These are phyloP conservation scores for Lasiosphaeria ovina DNA, from an alignment of 495 filamentous ascomycete genomes.

Conservation along the genomic window DNA sequence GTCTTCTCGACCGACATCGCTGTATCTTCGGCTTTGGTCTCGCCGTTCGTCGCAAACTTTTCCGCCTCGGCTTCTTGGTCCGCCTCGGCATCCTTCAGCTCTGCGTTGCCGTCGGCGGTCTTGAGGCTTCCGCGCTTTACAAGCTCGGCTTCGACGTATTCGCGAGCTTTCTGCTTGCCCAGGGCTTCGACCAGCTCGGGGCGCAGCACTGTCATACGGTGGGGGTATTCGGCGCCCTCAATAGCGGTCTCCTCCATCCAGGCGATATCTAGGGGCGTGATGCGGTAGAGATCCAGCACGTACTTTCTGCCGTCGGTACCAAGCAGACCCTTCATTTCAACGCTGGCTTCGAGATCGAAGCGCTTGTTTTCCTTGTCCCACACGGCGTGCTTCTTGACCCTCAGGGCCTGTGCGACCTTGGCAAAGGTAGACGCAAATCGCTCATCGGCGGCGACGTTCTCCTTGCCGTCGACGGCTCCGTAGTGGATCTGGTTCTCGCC, in stretches of 20 bases:
- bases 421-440: slow-evolving; percentile 81
- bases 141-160: slow-evolving; percentile 77
- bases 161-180: slow-evolving; percentile 79
- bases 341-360: slow-evolving; percentile 89
- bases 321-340: slow-evolving; percentile 95
- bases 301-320: slow-evolving; percentile 98
- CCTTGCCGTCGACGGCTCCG: slow-evolving; percentile 95
- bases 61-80: not conserved
- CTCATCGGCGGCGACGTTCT: slow-evolving; percentile 85
- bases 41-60: no score
- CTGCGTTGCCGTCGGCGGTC: slow-evolving; percentile 22
- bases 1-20: not conserved
- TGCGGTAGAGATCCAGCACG: slow-evolving; percentile 91
- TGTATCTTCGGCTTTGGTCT: no score
- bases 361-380: slow-evolving; percentile 95
- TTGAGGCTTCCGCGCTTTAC: slow-evolving; percentile 49
- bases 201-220: slow-evolving; percentile 90
- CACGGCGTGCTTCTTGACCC: slow-evolving; percentile 90
- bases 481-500: slow-evolving; percentile 99
- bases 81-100: slow-evolving; percentile 20
- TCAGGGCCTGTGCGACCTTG: slow-evolving; percentile 81
- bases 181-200: slow-evolving; percentile 84
- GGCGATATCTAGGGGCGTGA: slow-evolving; percentile 84
- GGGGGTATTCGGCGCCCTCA: slow-evolving; percentile 69
- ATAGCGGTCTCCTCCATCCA: slow-evolving; percentile 73